These are phyloP conservation scores for Elsinoe necatrix DNA, from an alignment of 2,329 filamentous ascomycete species.

Conservation along the genomic window DNA sequence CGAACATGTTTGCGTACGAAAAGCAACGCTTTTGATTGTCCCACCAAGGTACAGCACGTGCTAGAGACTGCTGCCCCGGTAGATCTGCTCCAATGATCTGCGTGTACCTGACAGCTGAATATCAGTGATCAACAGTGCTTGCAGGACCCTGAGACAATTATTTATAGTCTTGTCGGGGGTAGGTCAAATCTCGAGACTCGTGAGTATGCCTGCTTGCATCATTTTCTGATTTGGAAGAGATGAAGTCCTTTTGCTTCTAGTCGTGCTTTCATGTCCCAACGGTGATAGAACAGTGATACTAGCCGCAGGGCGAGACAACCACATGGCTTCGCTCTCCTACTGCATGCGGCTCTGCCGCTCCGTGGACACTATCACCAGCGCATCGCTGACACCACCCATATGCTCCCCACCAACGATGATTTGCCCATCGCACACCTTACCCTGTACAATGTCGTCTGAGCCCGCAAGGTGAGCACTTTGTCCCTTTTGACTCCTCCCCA, in stretches of 20 bases:
- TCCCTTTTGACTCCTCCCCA: background rate
- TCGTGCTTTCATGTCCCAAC: background rate
- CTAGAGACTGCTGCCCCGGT: background rate
- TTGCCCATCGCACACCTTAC: background rate
- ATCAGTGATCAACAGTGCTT: background rate
- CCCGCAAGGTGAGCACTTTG: background rate
- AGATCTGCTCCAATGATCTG: background rate
- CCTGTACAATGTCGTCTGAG: background rate
- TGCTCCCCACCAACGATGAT: no score
- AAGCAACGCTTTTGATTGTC: background rate
- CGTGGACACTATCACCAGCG: background rate
- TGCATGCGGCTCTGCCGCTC: background rate
- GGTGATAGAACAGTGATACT: background rate
- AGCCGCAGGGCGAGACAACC: background rate
- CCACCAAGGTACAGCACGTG: background rate
- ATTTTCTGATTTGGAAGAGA: no score
- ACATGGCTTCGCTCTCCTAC: background rate
- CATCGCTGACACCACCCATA: background rate
- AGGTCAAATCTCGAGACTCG: no score
- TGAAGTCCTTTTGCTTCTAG: no score
- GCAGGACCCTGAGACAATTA: background rate
- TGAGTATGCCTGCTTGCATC: no score
- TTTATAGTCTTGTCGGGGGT: background rate
- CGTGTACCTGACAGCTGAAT: background rate
- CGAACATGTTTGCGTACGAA: background rate